Conservation (phyloP, 2,329 filamentous ascomycete species). For the Cercospora brassicicola region DNA sequence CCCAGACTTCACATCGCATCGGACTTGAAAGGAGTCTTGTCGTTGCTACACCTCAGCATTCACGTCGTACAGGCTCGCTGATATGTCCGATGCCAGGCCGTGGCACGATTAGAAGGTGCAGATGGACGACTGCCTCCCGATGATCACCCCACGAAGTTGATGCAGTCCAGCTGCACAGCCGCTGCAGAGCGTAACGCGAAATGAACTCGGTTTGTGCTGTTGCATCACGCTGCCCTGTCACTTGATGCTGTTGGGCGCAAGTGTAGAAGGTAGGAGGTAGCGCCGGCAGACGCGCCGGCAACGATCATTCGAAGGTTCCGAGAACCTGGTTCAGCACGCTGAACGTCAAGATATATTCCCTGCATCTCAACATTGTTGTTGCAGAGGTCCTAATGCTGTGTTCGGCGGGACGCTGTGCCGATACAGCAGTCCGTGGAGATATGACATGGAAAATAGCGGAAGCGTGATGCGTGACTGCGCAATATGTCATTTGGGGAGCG, state of each 20-base stretch:
- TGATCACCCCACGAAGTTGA: neutral
- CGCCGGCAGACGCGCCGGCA: constrained; percentile 17
- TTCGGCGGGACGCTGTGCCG: constrained; percentile 18
- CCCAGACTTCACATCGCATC: neutral
- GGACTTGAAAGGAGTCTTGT: neutral
- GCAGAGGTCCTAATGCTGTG: constrained; percentile 19
- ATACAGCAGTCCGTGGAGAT: constrained; percentile 14
- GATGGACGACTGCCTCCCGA: neutral
- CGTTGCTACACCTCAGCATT: neutral
- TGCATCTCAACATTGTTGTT: constrained; percentile 11
- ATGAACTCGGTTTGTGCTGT: constrained; percentile 21
- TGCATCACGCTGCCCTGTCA: constrained; percentile 20
- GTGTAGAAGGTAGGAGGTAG: neutral
- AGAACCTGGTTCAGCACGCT: constrained; percentile 27
- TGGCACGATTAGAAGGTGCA: neutral
- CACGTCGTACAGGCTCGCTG: neutral
- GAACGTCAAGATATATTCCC: constrained; percentile 11
- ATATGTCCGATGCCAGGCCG: neutral
- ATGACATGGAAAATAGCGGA: constrained; percentile 1
- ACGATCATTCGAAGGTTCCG: constrained; percentile 18
- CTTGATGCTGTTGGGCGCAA: constrained; percentile 21
- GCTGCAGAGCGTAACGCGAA: constrained; percentile 9
- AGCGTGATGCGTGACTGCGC: constrained; percentile 12
- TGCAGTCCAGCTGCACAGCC: neutral
- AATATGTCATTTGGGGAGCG: constrained; percentile 15